A percentile compares a stretch with the other conserved stretches of the same genome.
phyloP scores from a whole-genome alignment of 2,329 filamentous ascomycete species.

The Monosporascus sp. region DNA sequence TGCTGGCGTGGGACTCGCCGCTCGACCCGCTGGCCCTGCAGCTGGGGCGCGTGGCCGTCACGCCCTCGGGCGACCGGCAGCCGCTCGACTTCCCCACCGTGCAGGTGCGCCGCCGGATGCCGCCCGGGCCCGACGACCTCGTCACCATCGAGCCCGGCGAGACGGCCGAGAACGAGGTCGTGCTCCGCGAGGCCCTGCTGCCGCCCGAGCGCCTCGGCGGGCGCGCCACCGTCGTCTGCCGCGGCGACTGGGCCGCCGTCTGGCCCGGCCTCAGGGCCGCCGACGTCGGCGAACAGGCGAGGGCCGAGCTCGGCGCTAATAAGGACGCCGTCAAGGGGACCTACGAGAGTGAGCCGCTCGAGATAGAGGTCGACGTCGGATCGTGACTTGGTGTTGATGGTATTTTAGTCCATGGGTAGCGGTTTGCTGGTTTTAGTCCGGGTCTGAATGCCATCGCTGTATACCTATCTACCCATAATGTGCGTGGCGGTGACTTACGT shows the following conservation, averaged over 20 bases:
- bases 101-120: slow-evolving; percentile 35
- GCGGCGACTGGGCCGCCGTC: slow-evolving; percentile 34
- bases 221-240: slow-evolving; percentile 28
- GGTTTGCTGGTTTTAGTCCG: too few relatives aligned
- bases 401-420: too few relatives aligned
- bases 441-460: not conserved
- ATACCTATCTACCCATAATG: not conserved
- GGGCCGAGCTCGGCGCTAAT: slow-evolving; percentile 15
- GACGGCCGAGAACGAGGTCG: slow-evolving; percentile 27
- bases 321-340: slow-evolving; percentile 14
- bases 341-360: slow-evolving; percentile 19
- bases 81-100: slow-evolving; percentile 33
- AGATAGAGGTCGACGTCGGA: slow-evolving; percentile 11
- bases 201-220: slow-evolving; percentile 27
- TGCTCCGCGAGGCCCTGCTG: slow-evolving; percentile 31
- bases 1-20: slow-evolving; percentile 40
- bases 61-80: slow-evolving; percentile 21
- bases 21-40: slow-evolving; percentile 36
- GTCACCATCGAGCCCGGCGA: slow-evolving; percentile 34
- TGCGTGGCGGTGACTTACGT: too few relatives aligned
- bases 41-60: slow-evolving; percentile 35
- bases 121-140: slow-evolving; percentile 31
- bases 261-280: slow-evolving; percentile 22
- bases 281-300: slow-evolving; percentile 13
- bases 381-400: not conserved